Percentiles rank a stretch among this genome's conserved stretches.
Evolutionary conservation across 176 grass and related monocot species (phyloP).

Genomic region (Elymus sibiricus): DNA sequence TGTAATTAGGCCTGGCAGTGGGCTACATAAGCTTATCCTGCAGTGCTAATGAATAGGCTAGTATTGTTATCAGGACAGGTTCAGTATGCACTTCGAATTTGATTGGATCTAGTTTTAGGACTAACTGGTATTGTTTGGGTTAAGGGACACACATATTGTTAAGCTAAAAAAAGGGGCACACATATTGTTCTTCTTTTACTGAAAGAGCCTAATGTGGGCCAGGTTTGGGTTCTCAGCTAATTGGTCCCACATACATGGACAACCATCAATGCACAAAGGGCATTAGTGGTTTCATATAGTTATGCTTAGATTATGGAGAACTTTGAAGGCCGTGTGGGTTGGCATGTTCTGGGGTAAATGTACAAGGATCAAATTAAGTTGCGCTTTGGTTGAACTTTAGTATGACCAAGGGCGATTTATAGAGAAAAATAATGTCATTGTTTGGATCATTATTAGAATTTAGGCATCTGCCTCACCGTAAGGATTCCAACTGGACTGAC

Average conservation of each 20-base stretch:
- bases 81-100: background rate
- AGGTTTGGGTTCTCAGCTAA: background rate
- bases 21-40: background rate
- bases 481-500: background rate
- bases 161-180: too few relatives aligned
- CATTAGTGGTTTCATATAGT: background rate
- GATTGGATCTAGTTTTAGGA: background rate
- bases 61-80: background rate
- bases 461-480: background rate
- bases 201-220: background rate
- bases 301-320: background rate
- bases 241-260: background rate
- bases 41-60: background rate
- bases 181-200: background rate
- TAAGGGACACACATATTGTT: background rate
- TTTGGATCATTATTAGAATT: background rate
- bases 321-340: background rate
- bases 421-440: background rate
- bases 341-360: background rate
- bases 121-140: background rate
- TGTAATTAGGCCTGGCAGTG: background rate
- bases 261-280: background rate
- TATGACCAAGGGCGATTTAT: background rate
- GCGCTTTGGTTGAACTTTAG: background rate
- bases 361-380: background rate